Evolutionary conservation across 345 rosid species (phyloP).

Genomic region (Aquilaria malaccensis): DNA sequence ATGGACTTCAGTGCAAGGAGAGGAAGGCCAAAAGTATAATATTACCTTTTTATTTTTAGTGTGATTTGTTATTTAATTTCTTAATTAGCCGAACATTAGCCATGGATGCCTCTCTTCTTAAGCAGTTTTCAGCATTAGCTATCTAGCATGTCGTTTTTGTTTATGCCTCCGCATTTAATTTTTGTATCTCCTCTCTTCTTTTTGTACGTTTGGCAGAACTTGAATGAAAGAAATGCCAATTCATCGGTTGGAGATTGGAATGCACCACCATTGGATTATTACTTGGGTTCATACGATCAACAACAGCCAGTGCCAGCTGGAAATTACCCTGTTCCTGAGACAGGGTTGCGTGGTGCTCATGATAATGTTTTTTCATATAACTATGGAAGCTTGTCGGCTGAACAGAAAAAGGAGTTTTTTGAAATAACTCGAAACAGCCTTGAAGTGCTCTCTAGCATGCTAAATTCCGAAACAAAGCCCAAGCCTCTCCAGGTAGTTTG

Average conservation of each 20-base stretch:
- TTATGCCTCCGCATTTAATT: not conserved
- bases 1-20: too few species aligned
- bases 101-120: too few species aligned
- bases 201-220: constrained; percentile 29
- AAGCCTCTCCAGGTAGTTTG: constrained; percentile 45
- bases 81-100: too few species aligned
- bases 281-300: constrained; percentile 48
- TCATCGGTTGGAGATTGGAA: constrained; percentile 25
- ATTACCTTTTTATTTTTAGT: too few species aligned
- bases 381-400: constrained; percentile 33
- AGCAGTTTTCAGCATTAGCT: too few species aligned
- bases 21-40: too few species aligned
- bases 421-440: constrained; percentile 61
- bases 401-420: constrained; percentile 57
- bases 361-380: constrained; percentile 22
- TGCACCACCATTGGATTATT: constrained; percentile 19
- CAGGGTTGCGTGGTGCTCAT: constrained; percentile 22
- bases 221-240: constrained; percentile 35
- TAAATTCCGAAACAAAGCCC: constrained; percentile 46
- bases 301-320: constrained; percentile 50
- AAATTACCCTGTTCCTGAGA: constrained; percentile 42
- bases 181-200: not conserved
- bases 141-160: too few species aligned
- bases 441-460: constrained; percentile 70
- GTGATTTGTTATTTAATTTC: too few species aligned